Percentiles rank a stretch among this genome's conserved stretches.
These are phyloP conservation scores for Tilletia indica DNA, from an alignment of 1,284 basidiomycete species.

Conservation along the genomic window DNA sequence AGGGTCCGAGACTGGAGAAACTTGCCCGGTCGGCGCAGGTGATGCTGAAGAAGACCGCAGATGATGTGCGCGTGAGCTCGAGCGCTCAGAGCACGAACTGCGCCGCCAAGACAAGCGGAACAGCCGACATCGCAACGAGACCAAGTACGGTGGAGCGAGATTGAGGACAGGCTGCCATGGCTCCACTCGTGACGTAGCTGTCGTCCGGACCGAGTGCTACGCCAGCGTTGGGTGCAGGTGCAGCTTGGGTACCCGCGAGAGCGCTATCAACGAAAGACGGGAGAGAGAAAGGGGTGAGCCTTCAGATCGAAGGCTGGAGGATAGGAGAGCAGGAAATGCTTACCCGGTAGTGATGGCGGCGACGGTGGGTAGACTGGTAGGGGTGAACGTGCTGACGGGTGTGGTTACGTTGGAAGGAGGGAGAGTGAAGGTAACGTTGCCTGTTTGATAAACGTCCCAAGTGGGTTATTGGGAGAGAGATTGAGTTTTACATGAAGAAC, in stretches of 20 bases:
- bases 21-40: no score
- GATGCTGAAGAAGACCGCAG: no score
- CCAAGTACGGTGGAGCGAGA: no score
- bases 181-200: conserved; percentile 17
- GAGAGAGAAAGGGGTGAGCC: conserved; percentile 1
- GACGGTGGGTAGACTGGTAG: conserved; percentile 6
- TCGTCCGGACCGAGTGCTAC: conserved; percentile 21
- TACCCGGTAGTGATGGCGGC: conserved; percentile 3
- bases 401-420: not conserved
- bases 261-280: not conserved
- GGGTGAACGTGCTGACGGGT: not conserved
- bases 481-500: no score
- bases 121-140: no score
- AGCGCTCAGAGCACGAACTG: no score
- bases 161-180: not conserved
- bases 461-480: no score
- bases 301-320: not conserved
- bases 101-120: no score
- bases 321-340: not conserved
- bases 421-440: not conserved
- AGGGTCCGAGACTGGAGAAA: no score
- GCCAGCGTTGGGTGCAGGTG: conserved; percentile 16
- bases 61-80: no score
- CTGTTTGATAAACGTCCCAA: not conserved
- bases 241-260: conserved; percentile 21